Percentiles rank a stretch among this genome's conserved stretches.
phyloP scores from a whole-genome alignment of 306 rosid genomes.

The Fragaria vesca region DNA sequence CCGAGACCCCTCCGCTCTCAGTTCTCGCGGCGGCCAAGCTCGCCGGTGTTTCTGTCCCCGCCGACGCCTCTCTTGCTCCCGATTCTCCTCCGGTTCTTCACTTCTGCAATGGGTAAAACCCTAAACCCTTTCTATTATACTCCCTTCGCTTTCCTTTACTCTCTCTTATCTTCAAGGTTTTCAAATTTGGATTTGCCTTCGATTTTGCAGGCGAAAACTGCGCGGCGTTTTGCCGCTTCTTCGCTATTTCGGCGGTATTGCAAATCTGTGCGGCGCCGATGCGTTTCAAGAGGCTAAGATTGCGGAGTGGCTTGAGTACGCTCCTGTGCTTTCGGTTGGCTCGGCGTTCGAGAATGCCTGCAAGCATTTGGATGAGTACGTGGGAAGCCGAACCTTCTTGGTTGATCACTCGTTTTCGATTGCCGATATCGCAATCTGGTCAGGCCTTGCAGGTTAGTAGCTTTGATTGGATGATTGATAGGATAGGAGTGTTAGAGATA shows the following conservation, averaged over 20 bases:
- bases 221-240: constrained; percentile 62
- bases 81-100: constrained; percentile 49
- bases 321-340: constrained; percentile 65
- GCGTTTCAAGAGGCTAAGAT: constrained; percentile 62
- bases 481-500: neutral
- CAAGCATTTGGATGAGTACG: constrained; percentile 62
- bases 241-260: constrained; percentile 57
- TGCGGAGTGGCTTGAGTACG: constrained; percentile 81
- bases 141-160: too few species aligned
- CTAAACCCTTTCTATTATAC: neutral
- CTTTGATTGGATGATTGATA: neutral
- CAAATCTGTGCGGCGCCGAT: constrained; percentile 65
- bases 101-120: constrained; percentile 60
- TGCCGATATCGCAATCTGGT: constrained; percentile 89
- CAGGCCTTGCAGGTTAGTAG: constrained; percentile 72
- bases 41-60: constrained; percentile 44
- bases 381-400: constrained; percentile 58
- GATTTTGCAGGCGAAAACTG: constrained; percentile 52
- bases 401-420: constrained; percentile 60
- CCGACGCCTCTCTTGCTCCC: constrained; percentile 52
- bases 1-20: constrained; percentile 63
- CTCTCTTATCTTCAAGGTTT: neutral
- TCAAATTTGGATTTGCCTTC: neutral
- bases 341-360: constrained; percentile 83
- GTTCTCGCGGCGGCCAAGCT: constrained; percentile 69